These are phyloP conservation scores for Cryptosporidium viatorum DNA, from an alignment of 169 alveolate genomes.

Conservation along the genomic window DNA sequence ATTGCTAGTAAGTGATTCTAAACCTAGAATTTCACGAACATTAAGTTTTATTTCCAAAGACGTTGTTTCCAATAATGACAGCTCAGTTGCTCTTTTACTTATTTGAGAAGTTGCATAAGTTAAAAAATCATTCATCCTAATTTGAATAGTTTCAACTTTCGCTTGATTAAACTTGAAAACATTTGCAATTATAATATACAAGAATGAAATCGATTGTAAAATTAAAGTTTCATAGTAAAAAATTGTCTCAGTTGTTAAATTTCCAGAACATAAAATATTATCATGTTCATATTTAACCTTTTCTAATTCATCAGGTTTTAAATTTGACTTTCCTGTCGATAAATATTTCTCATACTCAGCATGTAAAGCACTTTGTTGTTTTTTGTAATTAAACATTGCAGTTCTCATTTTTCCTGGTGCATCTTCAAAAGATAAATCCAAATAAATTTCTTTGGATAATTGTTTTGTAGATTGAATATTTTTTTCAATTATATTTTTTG, in stretches of 20 bases:
- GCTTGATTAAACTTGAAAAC: not conserved
- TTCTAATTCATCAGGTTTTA: not conserved
- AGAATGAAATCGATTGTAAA: not conserved
- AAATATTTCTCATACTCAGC: not conserved
- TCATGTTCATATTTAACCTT: not conserved
- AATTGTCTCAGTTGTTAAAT: not conserved
- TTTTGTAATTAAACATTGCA: not conserved
- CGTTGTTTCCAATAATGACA: not conserved
- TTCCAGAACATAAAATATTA: not conserved
- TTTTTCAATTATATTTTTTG: not conserved
- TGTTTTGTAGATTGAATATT: not conserved
- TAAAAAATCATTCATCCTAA: not conserved
- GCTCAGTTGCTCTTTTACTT: not conserved
- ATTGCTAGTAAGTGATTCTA: not conserved
- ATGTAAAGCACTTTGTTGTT: not conserved
- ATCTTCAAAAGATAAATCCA: not conserved
- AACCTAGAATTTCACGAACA: not conserved
- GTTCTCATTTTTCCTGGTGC: not conserved
- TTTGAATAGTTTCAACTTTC: not conserved
- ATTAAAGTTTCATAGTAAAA: not conserved
- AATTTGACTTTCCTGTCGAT: not conserved
- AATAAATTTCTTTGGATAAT: not conserved
- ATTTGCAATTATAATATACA: not conserved
- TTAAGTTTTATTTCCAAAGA: not conserved
- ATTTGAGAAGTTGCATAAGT: not conserved